phyloP scores from a whole-genome alignment of 768 basidiomycete species.

The Daedaleopsis sinensis region DNA sequence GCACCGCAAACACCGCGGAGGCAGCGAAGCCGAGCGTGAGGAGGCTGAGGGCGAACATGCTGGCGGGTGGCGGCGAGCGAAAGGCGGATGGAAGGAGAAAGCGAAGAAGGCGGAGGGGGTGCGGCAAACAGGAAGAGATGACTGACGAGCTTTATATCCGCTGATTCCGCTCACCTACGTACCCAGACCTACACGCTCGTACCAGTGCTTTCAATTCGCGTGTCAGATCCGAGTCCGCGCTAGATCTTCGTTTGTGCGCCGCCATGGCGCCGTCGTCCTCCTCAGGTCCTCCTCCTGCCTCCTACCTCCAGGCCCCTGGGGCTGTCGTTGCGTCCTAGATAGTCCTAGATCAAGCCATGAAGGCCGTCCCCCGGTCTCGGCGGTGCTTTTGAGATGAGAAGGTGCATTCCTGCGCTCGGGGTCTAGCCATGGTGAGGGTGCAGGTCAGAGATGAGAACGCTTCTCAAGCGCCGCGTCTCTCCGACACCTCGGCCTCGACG shows the following conservation, averaged over 20 bases:
- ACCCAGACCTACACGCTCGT: too few relatives aligned
- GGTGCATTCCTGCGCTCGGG: too few relatives aligned
- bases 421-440: too few relatives aligned
- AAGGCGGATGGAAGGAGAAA: neutral
- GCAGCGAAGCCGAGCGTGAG: slow-evolving; percentile 14
- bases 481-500: too few relatives aligned
- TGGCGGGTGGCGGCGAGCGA: neutral
- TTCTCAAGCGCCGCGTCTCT: too few relatives aligned
- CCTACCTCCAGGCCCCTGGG: too few relatives aligned
- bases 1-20: slow-evolving; percentile 11
- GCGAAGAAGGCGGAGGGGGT: neutral
- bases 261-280: neutral
- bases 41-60: slow-evolving; percentile 19
- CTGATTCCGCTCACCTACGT: neutral
- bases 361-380: too few relatives aligned
- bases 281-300: too few relatives aligned
- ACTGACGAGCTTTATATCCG: neutral
- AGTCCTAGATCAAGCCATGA: too few relatives aligned
- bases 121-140: neutral
- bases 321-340: too few relatives aligned
- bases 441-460: too few relatives aligned
- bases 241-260: neutral
- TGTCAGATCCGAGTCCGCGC: neutral
- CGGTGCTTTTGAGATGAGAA: too few relatives aligned
- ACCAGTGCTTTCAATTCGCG: neutral